phyloP scores from a whole-genome alignment of 2,329 filamentous ascomycete genomes.

The Ascosphaera apis region DNA sequence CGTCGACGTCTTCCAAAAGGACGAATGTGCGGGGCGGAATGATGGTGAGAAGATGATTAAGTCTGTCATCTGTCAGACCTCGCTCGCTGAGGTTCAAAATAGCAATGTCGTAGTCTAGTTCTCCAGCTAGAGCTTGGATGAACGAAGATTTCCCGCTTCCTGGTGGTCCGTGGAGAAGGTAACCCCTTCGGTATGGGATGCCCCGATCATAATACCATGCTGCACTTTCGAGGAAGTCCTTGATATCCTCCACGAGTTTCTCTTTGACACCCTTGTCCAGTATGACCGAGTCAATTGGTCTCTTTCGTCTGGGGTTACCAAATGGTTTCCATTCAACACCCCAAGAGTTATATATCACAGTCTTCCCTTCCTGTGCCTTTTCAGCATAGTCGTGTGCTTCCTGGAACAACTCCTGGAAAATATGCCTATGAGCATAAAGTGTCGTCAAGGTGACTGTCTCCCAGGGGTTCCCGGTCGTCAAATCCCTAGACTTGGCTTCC shows the following conservation, averaged over 20 bases:
- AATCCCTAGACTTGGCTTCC: constrained; percentile 55
- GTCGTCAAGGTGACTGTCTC: constrained; percentile 86
- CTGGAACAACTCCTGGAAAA: constrained; percentile 74
- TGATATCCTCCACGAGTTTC: constrained; percentile 53
- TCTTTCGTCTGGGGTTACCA: constrained; percentile 63
- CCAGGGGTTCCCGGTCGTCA: constrained; percentile 68
- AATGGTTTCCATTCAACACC: constrained; percentile 69
- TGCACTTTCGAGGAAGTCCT: constrained; percentile 55
- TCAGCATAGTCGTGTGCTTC: constrained; percentile 66
- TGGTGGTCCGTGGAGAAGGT: constrained; percentile 70
- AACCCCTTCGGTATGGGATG: constrained; percentile 76
- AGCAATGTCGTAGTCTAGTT: constrained; percentile 76
- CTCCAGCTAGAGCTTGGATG: constrained; percentile 83
- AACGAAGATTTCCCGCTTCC: constrained; percentile 91
- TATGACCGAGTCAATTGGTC: constrained; percentile 71
- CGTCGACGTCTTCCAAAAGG: constrained; percentile 74
- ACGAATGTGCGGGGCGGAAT: constrained; percentile 64
- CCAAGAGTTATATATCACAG: constrained; percentile 67
- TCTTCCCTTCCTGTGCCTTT: constrained; percentile 73
- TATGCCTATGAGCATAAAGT: constrained; percentile 64
- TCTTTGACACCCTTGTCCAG: constrained; percentile 68
- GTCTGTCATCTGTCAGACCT: constrained; percentile 69
- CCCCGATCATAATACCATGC: constrained; percentile 89
- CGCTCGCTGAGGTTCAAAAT: constrained; percentile 80
- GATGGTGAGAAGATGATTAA: constrained; percentile 69